Percentiles rank a stretch among this genome's conserved stretches.
Conservation (phyloP, 495 filamentous ascomycete genomes). For the Massariosphaeria phaeospora region DNA sequence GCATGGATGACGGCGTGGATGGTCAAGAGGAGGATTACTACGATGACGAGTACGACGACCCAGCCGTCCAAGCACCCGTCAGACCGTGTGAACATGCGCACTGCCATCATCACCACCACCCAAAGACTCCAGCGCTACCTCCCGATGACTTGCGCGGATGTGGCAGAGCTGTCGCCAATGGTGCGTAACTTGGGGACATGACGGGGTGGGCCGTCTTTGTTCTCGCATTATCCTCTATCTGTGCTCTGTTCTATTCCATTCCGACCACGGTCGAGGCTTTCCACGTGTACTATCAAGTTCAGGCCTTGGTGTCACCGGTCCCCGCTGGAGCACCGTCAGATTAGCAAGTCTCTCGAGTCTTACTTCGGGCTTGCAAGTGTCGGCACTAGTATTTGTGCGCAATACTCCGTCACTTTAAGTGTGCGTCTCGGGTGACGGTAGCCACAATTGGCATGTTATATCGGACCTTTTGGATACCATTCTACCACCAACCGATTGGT, state of each 20-base stretch:
- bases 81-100: constrained; percentile 16
- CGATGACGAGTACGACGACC: constrained; percentile 30
- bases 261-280: constrained; percentile 7
- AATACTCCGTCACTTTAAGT: too few species aligned
- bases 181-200: constrained; percentile 31
- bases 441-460: neutral
- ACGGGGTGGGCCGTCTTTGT: constrained; percentile 34
- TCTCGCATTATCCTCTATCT: constrained; percentile 24
- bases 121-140: constrained; percentile 1
- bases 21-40: constrained; percentile 31
- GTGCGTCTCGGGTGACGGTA: neutral
- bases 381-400: neutral
- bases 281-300: neutral
- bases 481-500: neutral
- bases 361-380: neutral
- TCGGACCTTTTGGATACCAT: neutral
- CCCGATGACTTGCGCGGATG: constrained; percentile 14
- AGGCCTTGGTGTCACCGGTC: neutral
- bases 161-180: constrained; percentile 14
- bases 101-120: constrained; percentile 21
- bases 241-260: constrained; percentile 15
- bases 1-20: constrained; percentile 22
- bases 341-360: neutral
- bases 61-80: constrained; percentile 8
- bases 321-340: too few species aligned